Evolutionary conservation across 441 rosid species (phyloP), one percentile per base, ranked within the genome.

Genomic region (Syzygium syzygioides): DNA sequence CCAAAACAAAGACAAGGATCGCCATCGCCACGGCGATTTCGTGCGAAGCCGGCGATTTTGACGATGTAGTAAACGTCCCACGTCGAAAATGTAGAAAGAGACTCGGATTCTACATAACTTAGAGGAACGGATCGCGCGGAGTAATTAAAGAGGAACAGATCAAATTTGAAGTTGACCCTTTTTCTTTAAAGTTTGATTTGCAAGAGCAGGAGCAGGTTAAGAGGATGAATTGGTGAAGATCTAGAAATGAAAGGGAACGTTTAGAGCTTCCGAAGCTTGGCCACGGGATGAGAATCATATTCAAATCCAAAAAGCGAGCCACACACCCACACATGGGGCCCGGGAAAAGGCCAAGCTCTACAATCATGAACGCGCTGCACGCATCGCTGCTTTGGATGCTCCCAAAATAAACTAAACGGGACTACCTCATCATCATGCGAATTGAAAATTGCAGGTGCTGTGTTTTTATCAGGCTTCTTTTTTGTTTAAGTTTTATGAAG

Each of bases 31-130:
- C 0, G 6, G 0, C 25, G 4, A 55, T 10, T 59, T 56, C 14
- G 4, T 59, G 15, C 64, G 4, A 59, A 59, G 30, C 26, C 66
- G 7, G 7, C 15, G 25, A 37, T 37, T 37, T 6, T 13, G 0
- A 20, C 11, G 7, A 10, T 0, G 26, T 14, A 0, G 10, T 62
- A 0, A 0, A 62, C n/a, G 71, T 60, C 18, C 66, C 18, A 26
- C 3, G 68, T 62, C 0, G 68, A 0, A 60, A 60, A 60, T 60
- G 68, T 60, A 14, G 68, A n/a, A n/a, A 62, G 18, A 62, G 68
- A n/a, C 14, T 62, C 4, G 8, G 34, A 3, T 6, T 28, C 28
- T 60, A 60, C 34, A 28, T 60, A 64, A 15, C 71, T 30, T 64
- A 64, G 71, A 30, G 37, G 52, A 6, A 18, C 9, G 0, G 9